Evolutionary conservation across 139 green algal species (phyloP), one percentile per base, ranked within the genome.

Genomic region (Chlorella sorokiniana): DNA sequence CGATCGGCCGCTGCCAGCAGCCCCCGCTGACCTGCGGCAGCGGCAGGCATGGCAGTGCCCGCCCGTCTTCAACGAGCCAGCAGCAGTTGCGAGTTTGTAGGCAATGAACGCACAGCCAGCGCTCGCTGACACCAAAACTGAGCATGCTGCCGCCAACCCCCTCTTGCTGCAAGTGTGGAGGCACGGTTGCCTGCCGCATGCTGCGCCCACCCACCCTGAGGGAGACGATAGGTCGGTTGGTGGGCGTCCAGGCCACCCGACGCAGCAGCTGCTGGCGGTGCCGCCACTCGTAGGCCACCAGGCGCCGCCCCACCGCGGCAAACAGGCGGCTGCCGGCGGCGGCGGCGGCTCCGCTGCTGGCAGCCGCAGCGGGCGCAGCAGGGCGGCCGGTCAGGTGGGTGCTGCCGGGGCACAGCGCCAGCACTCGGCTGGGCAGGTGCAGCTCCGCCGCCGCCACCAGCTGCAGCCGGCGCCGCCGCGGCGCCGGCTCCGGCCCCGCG

Each of bases 381-480:
- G 51, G 41, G 10, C 14, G 29, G 38, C 75, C 75, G 3, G 35
- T 56, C 16, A 71, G 20, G n/a, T 44, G 33, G 14, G 40, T 56
- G n/a, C 40, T 22, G 29, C 75, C 75, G 1, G 75, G 40, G 75
- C 75, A 81, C 35, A 81, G 75, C 16, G 75, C 75, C 16, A 71
- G 56, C 41, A 81, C 75, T 16, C 75, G 59, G 75, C 59, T 71
- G 56, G 75, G 75, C 23, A 81, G 59, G 56, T 44, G 75, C 56
- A 71, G 31, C 59, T 81, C 56, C 3, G 59, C 40, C 75, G 71
- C 75, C 29, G 59, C 38, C 40, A 59, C 11, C 37, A 81, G 59
- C 59, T 71, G 75, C 59, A 81, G n/a, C 2, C 20, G 59, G 59
- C 75, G 40, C 35, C 41, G 33, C 7, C 27, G 41, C 31, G 56